These are phyloP conservation scores for Angomonas deanei DNA, from an alignment of 208 protist species.

Conservation along the genomic window DNA sequence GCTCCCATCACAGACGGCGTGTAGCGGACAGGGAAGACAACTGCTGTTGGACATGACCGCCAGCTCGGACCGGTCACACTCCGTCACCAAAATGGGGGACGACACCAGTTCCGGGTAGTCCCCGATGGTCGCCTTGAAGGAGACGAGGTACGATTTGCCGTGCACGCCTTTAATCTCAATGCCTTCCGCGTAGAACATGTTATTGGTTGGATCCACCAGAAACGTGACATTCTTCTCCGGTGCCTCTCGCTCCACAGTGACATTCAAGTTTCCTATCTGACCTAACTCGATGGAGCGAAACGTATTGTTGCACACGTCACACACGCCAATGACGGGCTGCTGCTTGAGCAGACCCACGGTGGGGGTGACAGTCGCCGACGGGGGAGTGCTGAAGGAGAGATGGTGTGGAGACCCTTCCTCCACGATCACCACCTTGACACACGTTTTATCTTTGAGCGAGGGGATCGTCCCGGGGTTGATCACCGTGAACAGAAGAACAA, in stretches of 20 bases:
- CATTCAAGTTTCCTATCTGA: conserved; percentile 12
- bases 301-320: conserved; percentile 26
- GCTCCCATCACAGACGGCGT: conserved; percentile 33
- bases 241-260: neutral
- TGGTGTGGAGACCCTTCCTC: conserved; percentile 13
- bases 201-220: conserved; percentile 9
- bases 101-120: conserved; percentile 9
- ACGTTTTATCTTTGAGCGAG: neutral
- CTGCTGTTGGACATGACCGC: neutral
- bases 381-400: conserved; percentile 12
- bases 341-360: conserved; percentile 12
- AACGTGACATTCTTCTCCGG: neutral
- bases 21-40: conserved; percentile 24
- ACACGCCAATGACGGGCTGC: conserved; percentile 27
- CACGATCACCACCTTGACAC: neutral
- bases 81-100: conserved; percentile 5
- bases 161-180: conserved; percentile 14
- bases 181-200: conserved; percentile 26
- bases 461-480: neutral
- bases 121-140: conserved; percentile 6
- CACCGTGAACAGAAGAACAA: neutral
- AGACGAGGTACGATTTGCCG: conserved; percentile 13
- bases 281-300: conserved; percentile 8
- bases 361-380: conserved; percentile 15
- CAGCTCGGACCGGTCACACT: conserved; percentile 13